Conservation (phyloP, 345 rosid genomes). For the Raphanus sativus region DNA sequence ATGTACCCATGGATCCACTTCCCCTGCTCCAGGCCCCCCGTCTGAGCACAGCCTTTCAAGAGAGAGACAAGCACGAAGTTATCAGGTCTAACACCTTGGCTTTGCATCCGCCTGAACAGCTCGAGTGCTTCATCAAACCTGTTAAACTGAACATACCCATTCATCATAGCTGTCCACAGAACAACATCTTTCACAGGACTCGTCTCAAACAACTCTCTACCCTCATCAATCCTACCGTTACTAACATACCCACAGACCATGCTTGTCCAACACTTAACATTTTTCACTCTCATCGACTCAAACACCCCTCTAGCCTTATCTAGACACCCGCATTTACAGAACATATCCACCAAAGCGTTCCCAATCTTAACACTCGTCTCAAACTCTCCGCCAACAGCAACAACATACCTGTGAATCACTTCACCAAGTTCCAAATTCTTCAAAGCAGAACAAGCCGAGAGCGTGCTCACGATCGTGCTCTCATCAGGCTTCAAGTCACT, state of each 20-base stretch:
- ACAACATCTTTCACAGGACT: conserved; percentile 67
- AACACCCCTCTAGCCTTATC: conserved; percentile 48
- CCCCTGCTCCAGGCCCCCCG: conserved; percentile 78
- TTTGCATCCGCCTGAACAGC: conserved; percentile 64
- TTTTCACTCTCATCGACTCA: conserved; percentile 50
- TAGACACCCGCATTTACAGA: conserved; percentile 66
- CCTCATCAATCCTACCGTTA: conserved; percentile 52
- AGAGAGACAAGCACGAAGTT: conserved; percentile 64
- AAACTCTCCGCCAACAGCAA: conserved; percentile 19
- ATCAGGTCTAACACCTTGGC: conserved; percentile 50
- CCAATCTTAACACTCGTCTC: conserved; percentile 51
- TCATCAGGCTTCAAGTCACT: conserved; percentile 53
- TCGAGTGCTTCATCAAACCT: conserved; percentile 57
- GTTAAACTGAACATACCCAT: conserved; percentile 73
- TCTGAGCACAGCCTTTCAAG: conserved; percentile 75
- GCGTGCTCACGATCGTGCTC: conserved; percentile 63
- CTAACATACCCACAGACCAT: conserved; percentile 66
- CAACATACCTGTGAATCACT: conserved; percentile 49
- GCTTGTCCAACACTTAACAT: conserved; percentile 75
- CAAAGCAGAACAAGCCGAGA: conserved; percentile 63
- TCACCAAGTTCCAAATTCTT: conserved; percentile 55
- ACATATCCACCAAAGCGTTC: conserved; percentile 71
- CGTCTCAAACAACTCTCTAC: conserved; percentile 66
- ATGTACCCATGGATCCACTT: conserved; percentile 76
- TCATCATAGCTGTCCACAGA: conserved; percentile 89